A percentile compares a stretch with the other conserved stretches of the same genome.
Evolutionary conservation across 1,139 yeast genomes (phyloP).

Genomic region (Yamadazyma siamensis): DNA sequence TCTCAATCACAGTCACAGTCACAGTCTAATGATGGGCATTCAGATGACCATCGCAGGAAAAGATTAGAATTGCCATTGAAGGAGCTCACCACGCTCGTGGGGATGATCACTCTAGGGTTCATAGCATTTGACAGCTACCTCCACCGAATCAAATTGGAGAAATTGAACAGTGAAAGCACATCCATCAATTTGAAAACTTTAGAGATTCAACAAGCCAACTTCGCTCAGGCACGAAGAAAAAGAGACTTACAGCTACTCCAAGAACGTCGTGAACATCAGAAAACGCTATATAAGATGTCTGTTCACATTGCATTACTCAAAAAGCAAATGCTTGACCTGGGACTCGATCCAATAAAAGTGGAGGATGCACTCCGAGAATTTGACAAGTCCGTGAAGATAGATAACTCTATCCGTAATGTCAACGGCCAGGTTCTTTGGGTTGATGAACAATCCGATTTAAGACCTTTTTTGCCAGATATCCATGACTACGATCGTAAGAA

Average conservation of each 20-base stretch:
- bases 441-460: constrained; percentile 49
- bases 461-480: constrained; percentile 51
- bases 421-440: constrained; percentile 59
- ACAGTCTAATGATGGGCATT: neutral
- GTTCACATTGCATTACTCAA: constrained; percentile 62
- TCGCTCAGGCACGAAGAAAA: constrained; percentile 42
- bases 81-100: constrained; percentile 35
- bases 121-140: constrained; percentile 52
- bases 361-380: constrained; percentile 52
- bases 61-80: constrained; percentile 18
- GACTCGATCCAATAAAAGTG: constrained; percentile 50
- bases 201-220: constrained; percentile 43
- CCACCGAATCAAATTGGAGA: constrained; percentile 40
- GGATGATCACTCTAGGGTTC: constrained; percentile 40
- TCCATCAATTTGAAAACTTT: constrained; percentile 41
- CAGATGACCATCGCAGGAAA: too few species aligned
- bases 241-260: constrained; percentile 44
- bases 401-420: constrained; percentile 51
- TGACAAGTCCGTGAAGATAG: constrained; percentile 53
- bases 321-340: constrained; percentile 52
- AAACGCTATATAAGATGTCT: constrained; percentile 57
- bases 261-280: constrained; percentile 46
- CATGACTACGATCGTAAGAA: constrained; percentile 52
- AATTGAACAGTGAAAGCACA: constrained; percentile 34
- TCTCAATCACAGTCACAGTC: neutral